phyloP scores from a whole-genome alignment of 106 monocot genomes.

The Allium sativum region DNA sequence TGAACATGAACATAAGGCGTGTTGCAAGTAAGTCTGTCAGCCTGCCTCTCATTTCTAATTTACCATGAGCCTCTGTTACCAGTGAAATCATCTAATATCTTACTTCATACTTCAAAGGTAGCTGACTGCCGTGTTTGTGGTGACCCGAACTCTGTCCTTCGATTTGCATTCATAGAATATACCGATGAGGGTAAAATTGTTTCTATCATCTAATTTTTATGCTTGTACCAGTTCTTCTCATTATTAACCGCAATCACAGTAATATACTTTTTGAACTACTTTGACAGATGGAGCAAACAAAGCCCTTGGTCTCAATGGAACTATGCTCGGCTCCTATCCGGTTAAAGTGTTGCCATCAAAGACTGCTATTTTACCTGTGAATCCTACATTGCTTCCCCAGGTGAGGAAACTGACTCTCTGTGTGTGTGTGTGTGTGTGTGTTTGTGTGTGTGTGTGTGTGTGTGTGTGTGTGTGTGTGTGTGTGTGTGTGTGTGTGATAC shows the following conservation, averaged over 20 bases:
- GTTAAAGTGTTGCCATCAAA: slow-evolving; percentile 62
- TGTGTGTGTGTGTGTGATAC: background rate
- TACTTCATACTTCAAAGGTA: slow-evolving; percentile 19
- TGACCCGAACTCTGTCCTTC: slow-evolving; percentile 41
- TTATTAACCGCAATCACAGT: too few relatives aligned
- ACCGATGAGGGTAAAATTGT: slow-evolving; percentile 32
- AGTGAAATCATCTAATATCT: background rate
- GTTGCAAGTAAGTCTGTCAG: too few relatives aligned
- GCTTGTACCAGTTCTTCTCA: background rate
- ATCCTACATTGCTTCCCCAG: slow-evolving; percentile 65
- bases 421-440: background rate
- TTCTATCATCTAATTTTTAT: background rate
- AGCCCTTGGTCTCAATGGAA: slow-evolving; percentile 44
- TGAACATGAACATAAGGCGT: too few relatives aligned
- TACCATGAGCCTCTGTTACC: too few relatives aligned
- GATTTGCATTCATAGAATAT: slow-evolving; percentile 57
- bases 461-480: background rate
- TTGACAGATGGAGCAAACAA: slow-evolving; percentile 35
- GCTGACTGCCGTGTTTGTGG: slow-evolving; percentile 53
- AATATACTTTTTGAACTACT: too few relatives aligned
- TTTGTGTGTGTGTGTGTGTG: background rate
- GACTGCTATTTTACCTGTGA: slow-evolving; percentile 67
- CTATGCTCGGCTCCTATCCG: slow-evolving; percentile 46
- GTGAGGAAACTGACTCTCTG: slow-evolving; percentile 8
- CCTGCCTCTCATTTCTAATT: too few relatives aligned